These are phyloP conservation scores for Colletotrichum theobromicola DNA, from an alignment of 2,329 filamentous ascomycete genomes.

Conservation along the genomic window DNA sequence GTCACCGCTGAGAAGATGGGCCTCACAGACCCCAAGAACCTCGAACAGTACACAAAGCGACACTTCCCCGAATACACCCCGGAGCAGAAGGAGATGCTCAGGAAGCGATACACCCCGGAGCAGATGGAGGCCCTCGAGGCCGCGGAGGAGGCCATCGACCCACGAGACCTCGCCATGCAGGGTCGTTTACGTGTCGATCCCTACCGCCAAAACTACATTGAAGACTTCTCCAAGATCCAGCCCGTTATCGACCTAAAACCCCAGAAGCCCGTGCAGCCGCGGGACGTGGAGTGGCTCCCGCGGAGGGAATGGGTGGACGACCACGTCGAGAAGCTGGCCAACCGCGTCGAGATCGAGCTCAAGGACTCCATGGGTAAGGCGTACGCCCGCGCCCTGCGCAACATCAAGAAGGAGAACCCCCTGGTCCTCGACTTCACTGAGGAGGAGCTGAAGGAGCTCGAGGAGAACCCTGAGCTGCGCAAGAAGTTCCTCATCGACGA, in stretches of 20 bases:
- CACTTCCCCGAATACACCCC: conserved; percentile 69
- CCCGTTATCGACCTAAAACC: conserved; percentile 78
- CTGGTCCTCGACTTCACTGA: conserved; percentile 61
- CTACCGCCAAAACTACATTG: conserved; percentile 76
- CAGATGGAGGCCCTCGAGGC: conserved; percentile 84
- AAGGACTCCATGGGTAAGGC: conserved; percentile 46
- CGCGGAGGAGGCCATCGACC: conserved; percentile 77
- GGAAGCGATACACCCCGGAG: conserved; percentile 75
- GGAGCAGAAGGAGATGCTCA: conserved; percentile 67
- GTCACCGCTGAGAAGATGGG: conserved; percentile 58
- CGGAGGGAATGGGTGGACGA: conserved; percentile 66
- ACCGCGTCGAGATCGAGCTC: conserved; percentile 47
- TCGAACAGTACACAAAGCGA: conserved; percentile 50
- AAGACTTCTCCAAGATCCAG: conserved; percentile 80
- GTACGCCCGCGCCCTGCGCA: conserved; percentile 46
- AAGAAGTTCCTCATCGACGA: conserved; percentile 40
- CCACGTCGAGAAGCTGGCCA: conserved; percentile 54
- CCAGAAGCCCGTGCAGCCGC: conserved; percentile 52
- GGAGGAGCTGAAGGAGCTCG: conserved; percentile 49
- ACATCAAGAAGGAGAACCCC: conserved; percentile 45
- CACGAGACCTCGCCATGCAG: conserved; percentile 76
- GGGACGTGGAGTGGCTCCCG: conserved; percentile 62
- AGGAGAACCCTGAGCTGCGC: conserved; percentile 42
- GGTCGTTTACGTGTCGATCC: conserved; percentile 75
- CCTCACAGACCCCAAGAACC: conserved; percentile 43